Base-by-base conservation (phyloP, 2,329 filamentous ascomycete species). In the Chaetothyriales sp. region DNA sequence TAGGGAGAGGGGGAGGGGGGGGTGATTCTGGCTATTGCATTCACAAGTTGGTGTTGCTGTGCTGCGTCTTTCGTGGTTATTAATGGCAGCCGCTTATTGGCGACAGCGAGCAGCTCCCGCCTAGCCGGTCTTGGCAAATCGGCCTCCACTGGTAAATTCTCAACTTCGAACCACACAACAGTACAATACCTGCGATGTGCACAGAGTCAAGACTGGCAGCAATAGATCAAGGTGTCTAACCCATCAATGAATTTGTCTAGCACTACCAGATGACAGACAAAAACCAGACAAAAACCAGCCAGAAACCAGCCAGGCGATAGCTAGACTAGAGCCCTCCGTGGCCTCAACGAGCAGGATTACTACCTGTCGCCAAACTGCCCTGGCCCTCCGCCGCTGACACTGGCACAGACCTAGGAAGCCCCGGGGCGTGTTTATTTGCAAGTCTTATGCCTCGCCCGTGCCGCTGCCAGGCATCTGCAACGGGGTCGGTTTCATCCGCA, bases 401-500 rank as follows among this genome's bases (percentile, higher is more conserved):
- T 42, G 46, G 42, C 2, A 39, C 2, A n/a, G 46, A n/a, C 26
- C 2, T 18, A 42, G 20, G 6, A n/a, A 10, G n/a, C 7, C 18
- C 32, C 26, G 52, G 18, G 54, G 51, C 43, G 49, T 53, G 44
- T 47, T 49, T 45, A 49, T 22, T 12, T 42, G 54, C 44, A 43
- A 28, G 20, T 54, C 44, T 26, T 46, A 55, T 56, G 20, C 58
- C 60, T 51, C n/a, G 55, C 36, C 61, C 61, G 57, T 62, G 62
- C 46, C 61, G 57, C 43, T 60, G 54, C 49, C 52, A 54, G 44
- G 61, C 62, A 59, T 61, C 55, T 18, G 57, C 53, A 43, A 26
- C 45, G 20, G 46, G 39, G 18, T 52, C 48, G 20, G 43, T 53
- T 52, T 58, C 51, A 9, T 15, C 32, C 12, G 32, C 12, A 2